phyloP scores from a whole-genome alignment of 805 yeast genomes.

The Clavispora carvajalis region DNA sequence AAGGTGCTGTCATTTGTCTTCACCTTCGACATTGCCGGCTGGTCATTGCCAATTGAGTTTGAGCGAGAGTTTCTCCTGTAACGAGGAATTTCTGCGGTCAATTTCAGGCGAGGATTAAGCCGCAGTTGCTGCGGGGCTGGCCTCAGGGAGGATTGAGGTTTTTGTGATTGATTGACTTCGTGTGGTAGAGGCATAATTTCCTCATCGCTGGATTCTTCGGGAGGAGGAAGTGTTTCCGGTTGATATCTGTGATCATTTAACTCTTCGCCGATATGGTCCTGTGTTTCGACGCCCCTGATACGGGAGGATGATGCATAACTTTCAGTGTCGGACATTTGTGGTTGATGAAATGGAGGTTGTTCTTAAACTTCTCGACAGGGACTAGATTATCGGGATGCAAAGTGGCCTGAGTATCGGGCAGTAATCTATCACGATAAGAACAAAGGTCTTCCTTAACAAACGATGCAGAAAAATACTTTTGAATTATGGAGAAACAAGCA shows the following conservation, averaged over 20 bases:
- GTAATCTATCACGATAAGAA: not conserved
- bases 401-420: not conserved
- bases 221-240: constrained; percentile 25
- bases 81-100: not conserved
- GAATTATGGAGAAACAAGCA: constrained; percentile 1
- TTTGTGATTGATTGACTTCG: not conserved
- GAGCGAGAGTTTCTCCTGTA: constrained; percentile 1
- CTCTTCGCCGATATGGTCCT: constrained; percentile 24
- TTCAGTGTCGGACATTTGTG: constrained; percentile 37
- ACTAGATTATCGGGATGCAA: not conserved
- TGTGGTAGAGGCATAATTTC: not conserved
- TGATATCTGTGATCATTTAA: constrained; percentile 40
- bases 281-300: constrained; percentile 14
- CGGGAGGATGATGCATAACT: constrained; percentile 26
- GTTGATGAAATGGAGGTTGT: not conserved
- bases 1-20: constrained; percentile 14
- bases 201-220: constrained; percentile 15
- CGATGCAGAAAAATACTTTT: constrained; percentile 1
- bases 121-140: not conserved
- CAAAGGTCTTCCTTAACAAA: not conserved
- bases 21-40: constrained; percentile 23
- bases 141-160: not conserved
- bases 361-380: no score
- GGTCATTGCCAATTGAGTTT: constrained; percentile 5
- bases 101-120: not conserved